Base-by-base conservation (phyloP, 441 rosid genomes). In the Pelargonium fulgidum region DNA sequence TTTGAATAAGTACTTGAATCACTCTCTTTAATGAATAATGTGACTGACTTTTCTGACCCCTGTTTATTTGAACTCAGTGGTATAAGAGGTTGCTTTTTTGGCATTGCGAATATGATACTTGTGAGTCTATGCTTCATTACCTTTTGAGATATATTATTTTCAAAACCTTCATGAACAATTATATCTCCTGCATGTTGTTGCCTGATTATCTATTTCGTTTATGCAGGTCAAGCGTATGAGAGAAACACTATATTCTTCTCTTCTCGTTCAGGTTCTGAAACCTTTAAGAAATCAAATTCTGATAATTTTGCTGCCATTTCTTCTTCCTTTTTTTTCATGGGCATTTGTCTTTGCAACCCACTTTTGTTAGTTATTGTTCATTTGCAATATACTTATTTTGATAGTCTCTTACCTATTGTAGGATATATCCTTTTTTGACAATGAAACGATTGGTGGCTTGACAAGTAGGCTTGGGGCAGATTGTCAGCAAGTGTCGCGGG, bases 391-490 rank as follows among this genome's bases (percentile, higher is more conserved):
- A 68, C 72, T 66, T 67, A 48, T 33, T 42, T 26, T 64, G 2
- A 8, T 71, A 72, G 48, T 59, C 33, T 41, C 33, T 62, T 52
- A 52, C 59, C 59, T 81, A 0, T 68, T 77, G 75, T 83, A 93
- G 96, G 96, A 93, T 73, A 87, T 89, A 82, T 85, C 97, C 24
- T 93, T 93, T 81, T 93, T 91, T 73, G 98, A 93, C 77, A 75
- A 82, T 80, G 92, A 89, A 83, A 93, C 96, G 72, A 94, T 93
- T 77, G 98, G 97, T 82, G 98, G 89, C 78, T 85, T 93, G 81
- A 93, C 97, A 39, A 93, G 97, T 80, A 87, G 98, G 84, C 98
- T 93, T 64, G 98, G 97, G 48, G 92, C 98, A 36, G 98, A 93
- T 69, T 91, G 97, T 77, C 98, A 91, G 84, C 98, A 93, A 85